These are phyloP conservation scores for Irpex lacteus DNA, from an alignment of 1,284 basidiomycete genomes.

Conservation along the genomic window DNA sequence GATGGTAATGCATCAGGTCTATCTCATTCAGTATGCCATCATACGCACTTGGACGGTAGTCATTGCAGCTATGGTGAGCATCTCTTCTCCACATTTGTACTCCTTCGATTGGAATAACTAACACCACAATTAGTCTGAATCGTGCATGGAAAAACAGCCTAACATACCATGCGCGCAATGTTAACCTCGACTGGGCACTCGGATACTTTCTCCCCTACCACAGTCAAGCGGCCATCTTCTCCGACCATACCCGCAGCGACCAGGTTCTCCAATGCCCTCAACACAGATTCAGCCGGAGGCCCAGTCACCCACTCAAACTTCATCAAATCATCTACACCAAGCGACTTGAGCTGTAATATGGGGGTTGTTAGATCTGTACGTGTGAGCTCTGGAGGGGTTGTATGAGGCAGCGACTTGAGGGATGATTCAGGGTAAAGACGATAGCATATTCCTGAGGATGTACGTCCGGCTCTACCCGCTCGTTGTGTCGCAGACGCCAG, in stretches of 20 bases:
- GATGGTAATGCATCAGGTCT: not conserved
- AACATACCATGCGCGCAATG: conserved; percentile 70
- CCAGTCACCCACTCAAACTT: conserved; percentile 92
- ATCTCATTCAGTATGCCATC: not conserved
- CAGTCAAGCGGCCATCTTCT: conserved; percentile 64
- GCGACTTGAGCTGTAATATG: conserved; percentile 88
- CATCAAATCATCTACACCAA: conserved; percentile 95
- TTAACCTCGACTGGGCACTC: conserved; percentile 78
- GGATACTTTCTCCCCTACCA: conserved; percentile 67
- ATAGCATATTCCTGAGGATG: conserved; percentile 88
- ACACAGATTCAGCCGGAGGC: conserved; percentile 84
- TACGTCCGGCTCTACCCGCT: conserved; percentile 88
- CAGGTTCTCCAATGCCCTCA: conserved; percentile 79
- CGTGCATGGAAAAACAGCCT: not conserved
- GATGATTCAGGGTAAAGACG: conserved; percentile 80
- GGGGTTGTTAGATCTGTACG: conserved; percentile 86
- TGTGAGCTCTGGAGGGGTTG: conserved; percentile 87
- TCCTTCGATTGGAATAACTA: conserved; percentile 86
- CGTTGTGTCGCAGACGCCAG: conserved; percentile 85
- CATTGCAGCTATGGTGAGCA: conserved; percentile 95
- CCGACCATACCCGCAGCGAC: conserved; percentile 71
- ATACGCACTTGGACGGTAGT: conserved; percentile 74
- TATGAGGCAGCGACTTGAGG: conserved; percentile 56
- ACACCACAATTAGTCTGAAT: conserved; percentile 2
- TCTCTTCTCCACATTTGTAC: conserved; percentile 88